Evolutionary conservation across 2,329 filamentous ascomycete species (phyloP).

Genomic region (Pyrenophora graminea): DNA sequence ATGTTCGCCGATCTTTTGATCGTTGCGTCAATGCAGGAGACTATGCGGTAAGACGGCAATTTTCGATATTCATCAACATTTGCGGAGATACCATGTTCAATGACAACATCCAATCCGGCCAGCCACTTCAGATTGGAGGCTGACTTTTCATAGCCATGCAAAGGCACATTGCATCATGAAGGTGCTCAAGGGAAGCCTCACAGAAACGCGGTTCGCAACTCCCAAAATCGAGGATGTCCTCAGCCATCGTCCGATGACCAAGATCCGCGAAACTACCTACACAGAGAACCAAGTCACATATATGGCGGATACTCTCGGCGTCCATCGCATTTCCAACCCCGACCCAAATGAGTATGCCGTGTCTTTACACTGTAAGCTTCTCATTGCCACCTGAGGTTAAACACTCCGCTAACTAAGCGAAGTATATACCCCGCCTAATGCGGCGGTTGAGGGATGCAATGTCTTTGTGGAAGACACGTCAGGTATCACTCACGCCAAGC

Average conservation of each 20-base stretch:
- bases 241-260: slow-evolving; percentile 58
- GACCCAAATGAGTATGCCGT: slow-evolving; percentile 74
- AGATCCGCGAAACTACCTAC: slow-evolving; percentile 71
- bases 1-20: slow-evolving; percentile 33
- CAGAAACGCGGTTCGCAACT: slow-evolving; percentile 80
- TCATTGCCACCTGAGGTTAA: slow-evolving; percentile 13
- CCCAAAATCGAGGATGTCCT: slow-evolving; percentile 59
- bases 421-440: slow-evolving; percentile 88
- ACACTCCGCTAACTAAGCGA: slow-evolving; percentile 3
- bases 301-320: slow-evolving; percentile 85
- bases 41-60: slow-evolving; percentile 29
- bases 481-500: slow-evolving; percentile 29
- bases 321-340: slow-evolving; percentile 81
- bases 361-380: slow-evolving; percentile 70
- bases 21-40: slow-evolving; percentile 37
- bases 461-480: slow-evolving; percentile 80
- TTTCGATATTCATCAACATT: slow-evolving; percentile 3
- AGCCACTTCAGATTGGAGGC: neutral
- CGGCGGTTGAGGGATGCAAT: slow-evolving; percentile 78
- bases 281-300: slow-evolving; percentile 78
- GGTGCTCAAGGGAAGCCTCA: slow-evolving; percentile 75
- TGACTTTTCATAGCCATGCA: slow-evolving; percentile 44
- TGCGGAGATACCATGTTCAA: neutral
- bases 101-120: neutral
- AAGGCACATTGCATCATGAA: slow-evolving; percentile 94